Base-by-base conservation (phyloP, 768 basidiomycete genomes). In the Piloderma croceum region DNA sequence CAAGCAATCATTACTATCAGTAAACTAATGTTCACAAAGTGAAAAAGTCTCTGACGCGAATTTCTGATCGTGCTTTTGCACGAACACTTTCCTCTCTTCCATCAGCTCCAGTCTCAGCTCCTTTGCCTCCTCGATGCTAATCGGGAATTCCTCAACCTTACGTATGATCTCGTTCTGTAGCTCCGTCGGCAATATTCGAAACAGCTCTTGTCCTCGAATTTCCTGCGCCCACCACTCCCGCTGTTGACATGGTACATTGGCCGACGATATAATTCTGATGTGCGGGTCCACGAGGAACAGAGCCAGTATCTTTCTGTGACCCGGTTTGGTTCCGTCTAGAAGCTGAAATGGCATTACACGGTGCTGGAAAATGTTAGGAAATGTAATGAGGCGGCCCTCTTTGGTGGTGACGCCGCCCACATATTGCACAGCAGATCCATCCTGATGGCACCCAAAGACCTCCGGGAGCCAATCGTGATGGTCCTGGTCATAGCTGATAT, bases 281-380 rank as follows among this genome's bases (percentile, higher is more conserved):
- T n/a, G n/a, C n/a, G 68, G 68, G 36, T 69, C 63, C 40, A 66
- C 57, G 34, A 69, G 59, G 50, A 64, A 64, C 38, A 68, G 50
- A 6, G 55, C 56, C 21, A 69, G 48, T 18, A 69, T 67, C 48
- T 65, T 70, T 22, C 64, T 56, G 38, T 62, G 54, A 5, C 67
- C 68, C 0, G 63, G 63, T 41, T 57, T 56, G n/a, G 57, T 48
- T 1, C 42, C 38, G 42, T 69, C 62, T 11, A 31, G 37, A 20
- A 67, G 58, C 24, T 50, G 38, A 48, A 69, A 69, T 6, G 64
- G 53, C 20, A 52, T 52, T 20, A 68, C 61, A 56, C 23, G 48
- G 34, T 7, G 35, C 36, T 20, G 53, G 23, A 65, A 55, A 35
- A 67, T 49, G 44, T 70, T 71, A 1, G 69, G 70, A 47, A 69